Percentiles rank a stretch among this genome's conserved stretches.
These are phyloP conservation scores for Austroboletus sp. DNA, from an alignment of 1,284 basidiomycete genomes.

Conservation along the genomic window DNA sequence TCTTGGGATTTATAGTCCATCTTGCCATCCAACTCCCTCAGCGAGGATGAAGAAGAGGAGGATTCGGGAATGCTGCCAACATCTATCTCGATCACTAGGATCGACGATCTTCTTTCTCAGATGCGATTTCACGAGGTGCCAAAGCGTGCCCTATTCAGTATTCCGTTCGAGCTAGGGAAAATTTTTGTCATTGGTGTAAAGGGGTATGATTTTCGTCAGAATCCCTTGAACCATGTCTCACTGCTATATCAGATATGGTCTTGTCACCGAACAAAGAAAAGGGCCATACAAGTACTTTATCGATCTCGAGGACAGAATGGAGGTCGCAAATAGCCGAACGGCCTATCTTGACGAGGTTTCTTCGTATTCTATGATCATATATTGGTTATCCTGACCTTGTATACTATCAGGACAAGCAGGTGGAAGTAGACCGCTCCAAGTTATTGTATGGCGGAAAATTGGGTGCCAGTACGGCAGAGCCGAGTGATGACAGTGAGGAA, in stretches of 20 bases:
- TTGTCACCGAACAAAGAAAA: slow-evolving; percentile 81
- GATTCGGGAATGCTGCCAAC: slow-evolving; percentile 52
- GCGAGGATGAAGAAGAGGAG: slow-evolving; percentile 40
- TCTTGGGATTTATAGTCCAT: slow-evolving; percentile 42
- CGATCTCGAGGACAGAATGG: slow-evolving; percentile 70
- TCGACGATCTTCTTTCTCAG: slow-evolving; percentile 75
- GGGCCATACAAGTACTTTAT: slow-evolving; percentile 74
- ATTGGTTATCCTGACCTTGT: slow-evolving; percentile 13
- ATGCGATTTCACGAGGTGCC: slow-evolving; percentile 81
- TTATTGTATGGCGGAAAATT: slow-evolving; percentile 59
- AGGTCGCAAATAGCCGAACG: slow-evolving; percentile 64
- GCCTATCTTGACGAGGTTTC: slow-evolving; percentile 72
- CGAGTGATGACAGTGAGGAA: slow-evolving; percentile 40
- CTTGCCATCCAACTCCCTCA: slow-evolving; percentile 50
- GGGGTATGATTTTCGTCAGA: slow-evolving; percentile 50
- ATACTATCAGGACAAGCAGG: slow-evolving; percentile 48
- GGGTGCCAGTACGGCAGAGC: slow-evolving; percentile 41
- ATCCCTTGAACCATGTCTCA: slow-evolving; percentile 8
- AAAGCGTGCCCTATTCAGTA: slow-evolving; percentile 81
- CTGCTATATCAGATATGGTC: slow-evolving; percentile 57
- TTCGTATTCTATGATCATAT: neutral
- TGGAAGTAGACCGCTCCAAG: slow-evolving; percentile 50
- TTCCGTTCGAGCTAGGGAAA: slow-evolving; percentile 75
- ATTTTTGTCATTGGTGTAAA: slow-evolving; percentile 85
- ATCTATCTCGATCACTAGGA: slow-evolving; percentile 62